Base-by-base conservation (phyloP, 2,329 filamentous ascomycete genomes). In the Alternaria sp. region DNA sequence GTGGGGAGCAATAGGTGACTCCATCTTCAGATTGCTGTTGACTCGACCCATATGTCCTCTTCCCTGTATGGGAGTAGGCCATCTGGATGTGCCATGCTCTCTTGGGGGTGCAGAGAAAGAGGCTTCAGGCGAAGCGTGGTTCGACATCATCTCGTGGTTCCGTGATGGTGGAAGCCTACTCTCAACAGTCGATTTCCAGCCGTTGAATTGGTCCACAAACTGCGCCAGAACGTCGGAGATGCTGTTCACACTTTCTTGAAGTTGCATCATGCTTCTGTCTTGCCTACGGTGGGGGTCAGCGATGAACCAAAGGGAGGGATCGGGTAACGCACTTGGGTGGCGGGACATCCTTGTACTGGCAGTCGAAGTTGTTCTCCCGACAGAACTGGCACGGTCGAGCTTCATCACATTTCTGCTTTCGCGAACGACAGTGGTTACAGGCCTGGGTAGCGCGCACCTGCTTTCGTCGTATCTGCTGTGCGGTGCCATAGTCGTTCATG, bases 331-430 rank as follows among this genome's bases (percentile, higher is more conserved):
- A 97, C 92, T 96, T 94, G 74, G 96, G 95, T 16, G 93, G 93
- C 22, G 93, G 91, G 6, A 95, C 91, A 74, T 97, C 94, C 67
- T 94, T 89, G 78, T 97, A 98, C 78, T 92, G 90, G 82, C 95
- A 99, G 54, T 89, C 85, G 32, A 93, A 85, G 67, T 87, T 89
- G 76, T 96, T 96, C 69, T 98, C 94, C 71, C 90, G 91, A 78
- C 95, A 99, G 71, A 89, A 88, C 55, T 76, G 72, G 60, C 79
- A 81, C 6, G 79, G 78, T 44, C 77, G 69, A 14, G 73, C 70
- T 65, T 81, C 79, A 64, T 80, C 78, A 59, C 79, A 81, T 59
- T 80, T 81, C 60, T 80, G 79, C 62, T 80, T 80, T 38, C 78
- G 75, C 49, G 74, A 68, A 55, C 79, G 75, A 57, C 79, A 81